Evolutionary conservation across 2,329 filamentous ascomycete genomes (phyloP), one percentile per base, ranked within the genome.

Genomic region (Helicocarpus griseus): DNA sequence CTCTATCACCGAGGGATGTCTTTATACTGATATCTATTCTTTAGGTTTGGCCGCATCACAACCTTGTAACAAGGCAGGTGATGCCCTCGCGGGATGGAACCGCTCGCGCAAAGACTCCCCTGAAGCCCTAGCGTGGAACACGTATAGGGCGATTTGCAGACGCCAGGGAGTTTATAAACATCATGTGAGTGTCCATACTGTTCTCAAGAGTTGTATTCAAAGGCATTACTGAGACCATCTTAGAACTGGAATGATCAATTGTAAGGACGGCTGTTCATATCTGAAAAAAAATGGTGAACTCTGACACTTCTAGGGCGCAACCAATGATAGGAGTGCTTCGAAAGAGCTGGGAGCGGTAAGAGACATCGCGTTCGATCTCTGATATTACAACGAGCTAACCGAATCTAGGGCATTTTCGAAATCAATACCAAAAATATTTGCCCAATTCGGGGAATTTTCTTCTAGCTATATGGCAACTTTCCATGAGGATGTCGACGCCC

Each of bases 131-230:
- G 57, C 61, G 31, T 82, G 68, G 65, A 24, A 64, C 2, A 81
- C 80, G 0, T 83, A 82, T 57, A 78, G 75, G 61, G 81, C 80
- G 8, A 71, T 77, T 2, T 76, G 76, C 48, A 68, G 76, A 38
- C 70, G 78, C 41, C 58, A 73, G 50, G 80, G 77, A 4, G 68
- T 70, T 2, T 80, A 65, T 57, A 58, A 63, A 2, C 72, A 71
- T 48, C 36, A 53, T 4, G 59, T 63, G 29, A 72, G 73, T 24
- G 53, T 57, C 48, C 53, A 63, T 63, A 41, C 36, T 49, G 40
- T 19, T 5, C 22, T 3, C n/a, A 36, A 40, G 5, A 21, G 8
- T 8, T 11, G 11, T 3, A 39, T 8, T 33, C 31, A 14, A 21
- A 22, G 29, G n/a, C 11, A 33, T 51, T 31, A 49, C 7, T 28